A percentile compares a stretch with the other conserved stretches of the same genome.
Evolutionary conservation across 2,329 filamentous ascomycete genomes (phyloP).

Genomic region (Basipetospora sp.): DNA sequence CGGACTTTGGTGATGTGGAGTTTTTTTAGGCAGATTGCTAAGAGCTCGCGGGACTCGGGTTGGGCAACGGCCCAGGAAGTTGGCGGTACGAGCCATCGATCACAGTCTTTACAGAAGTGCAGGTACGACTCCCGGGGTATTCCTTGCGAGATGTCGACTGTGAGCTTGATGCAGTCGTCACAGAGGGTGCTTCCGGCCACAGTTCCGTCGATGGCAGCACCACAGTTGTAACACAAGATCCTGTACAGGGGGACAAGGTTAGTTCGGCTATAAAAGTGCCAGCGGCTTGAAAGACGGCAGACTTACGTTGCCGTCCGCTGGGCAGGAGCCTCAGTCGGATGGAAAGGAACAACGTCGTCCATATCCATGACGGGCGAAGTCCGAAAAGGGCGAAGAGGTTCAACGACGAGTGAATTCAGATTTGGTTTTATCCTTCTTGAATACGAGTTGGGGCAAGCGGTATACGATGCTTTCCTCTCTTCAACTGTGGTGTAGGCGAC

Average conservation of each 20-base stretch:
- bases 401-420: too few species aligned
- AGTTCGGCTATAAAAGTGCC: background rate
- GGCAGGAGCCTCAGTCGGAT: too few species aligned
- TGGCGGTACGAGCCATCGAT: conserved; percentile 82
- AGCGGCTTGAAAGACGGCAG: background rate
- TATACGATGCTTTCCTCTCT: too few species aligned
- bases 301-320: conserved; percentile 26
- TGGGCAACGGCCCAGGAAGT: conserved; percentile 70
- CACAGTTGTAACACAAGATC: conserved; percentile 98
- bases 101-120: conserved; percentile 87
- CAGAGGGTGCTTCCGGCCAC: conserved; percentile 74
- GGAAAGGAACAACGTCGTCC: conserved; percentile 27
- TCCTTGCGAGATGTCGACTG: conserved; percentile 79
- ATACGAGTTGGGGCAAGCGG: too few species aligned
- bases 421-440: too few species aligned
- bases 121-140: conserved; percentile 82
- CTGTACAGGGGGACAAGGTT: conserved; percentile 23
- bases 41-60: conserved; percentile 78
- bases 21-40: conserved; percentile 82
- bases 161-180: conserved; percentile 89
- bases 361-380: conserved; percentile 28
- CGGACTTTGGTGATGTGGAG: conserved; percentile 74
- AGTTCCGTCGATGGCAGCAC: conserved; percentile 86
- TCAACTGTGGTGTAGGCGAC: background rate
- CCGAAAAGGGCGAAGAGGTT: too few species aligned